A percentile compares a stretch with the other conserved stretches of the same genome.
Evolutionary conservation across 805 yeast genomes (phyloP).

Genomic region (Cyberlindnera saturnus): DNA sequence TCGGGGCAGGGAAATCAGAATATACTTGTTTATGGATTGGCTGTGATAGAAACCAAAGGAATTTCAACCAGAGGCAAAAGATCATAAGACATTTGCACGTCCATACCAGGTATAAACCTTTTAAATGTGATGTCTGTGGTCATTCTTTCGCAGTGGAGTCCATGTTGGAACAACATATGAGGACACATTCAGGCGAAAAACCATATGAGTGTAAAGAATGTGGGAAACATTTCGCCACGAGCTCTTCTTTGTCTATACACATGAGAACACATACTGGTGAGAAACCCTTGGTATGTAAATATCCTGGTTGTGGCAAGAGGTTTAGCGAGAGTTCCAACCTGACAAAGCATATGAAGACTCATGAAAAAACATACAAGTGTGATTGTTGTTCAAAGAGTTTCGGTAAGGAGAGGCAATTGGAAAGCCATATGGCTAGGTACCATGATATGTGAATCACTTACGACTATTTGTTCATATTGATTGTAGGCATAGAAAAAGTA

Average conservation of each 20-base stretch:
- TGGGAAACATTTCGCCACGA: slow-evolving; percentile 73
- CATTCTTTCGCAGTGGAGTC: slow-evolving; percentile 71
- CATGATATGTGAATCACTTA: background rate
- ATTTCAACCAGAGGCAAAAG: slow-evolving; percentile 81
- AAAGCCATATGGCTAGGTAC: slow-evolving; percentile 30
- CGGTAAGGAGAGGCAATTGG: slow-evolving; percentile 35
- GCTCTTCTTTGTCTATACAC: slow-evolving; percentile 80
- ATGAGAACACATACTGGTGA: slow-evolving; percentile 84
- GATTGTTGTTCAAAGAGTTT: slow-evolving; percentile 47
- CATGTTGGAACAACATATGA: slow-evolving; percentile 72
- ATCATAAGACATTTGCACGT: slow-evolving; percentile 78
- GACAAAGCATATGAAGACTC: slow-evolving; percentile 82
- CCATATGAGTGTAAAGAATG: slow-evolving; percentile 75
- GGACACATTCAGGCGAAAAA: slow-evolving; percentile 86
- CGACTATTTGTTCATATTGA: background rate
- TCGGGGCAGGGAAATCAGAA: slow-evolving; percentile 64
- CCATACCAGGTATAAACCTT: slow-evolving; percentile 84
- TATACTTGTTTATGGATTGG: slow-evolving; percentile 76
- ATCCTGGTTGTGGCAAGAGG: slow-evolving; percentile 75
- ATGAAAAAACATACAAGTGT: slow-evolving; percentile 49
- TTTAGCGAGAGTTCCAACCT: slow-evolving; percentile 88
- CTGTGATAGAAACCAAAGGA: slow-evolving; percentile 58
- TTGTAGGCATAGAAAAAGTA: background rate
- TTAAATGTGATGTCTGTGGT: slow-evolving; percentile 62
- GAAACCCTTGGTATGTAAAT: slow-evolving; percentile 74